Conservation (phyloP, 306 rosid species). For the Gillenia trifoliata region DNA sequence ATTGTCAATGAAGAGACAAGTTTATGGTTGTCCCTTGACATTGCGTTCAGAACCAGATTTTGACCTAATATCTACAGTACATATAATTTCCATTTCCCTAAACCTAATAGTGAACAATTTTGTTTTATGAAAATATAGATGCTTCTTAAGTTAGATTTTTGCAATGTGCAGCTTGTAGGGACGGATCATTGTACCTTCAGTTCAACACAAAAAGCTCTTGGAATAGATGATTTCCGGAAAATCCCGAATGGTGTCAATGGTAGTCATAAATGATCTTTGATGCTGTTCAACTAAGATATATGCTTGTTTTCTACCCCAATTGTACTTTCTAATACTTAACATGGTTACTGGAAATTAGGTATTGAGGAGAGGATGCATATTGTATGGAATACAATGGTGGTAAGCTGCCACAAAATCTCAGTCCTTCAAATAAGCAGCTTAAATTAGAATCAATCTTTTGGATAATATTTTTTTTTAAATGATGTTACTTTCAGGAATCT, state of each 20-base stretch:
- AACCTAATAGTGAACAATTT: not conserved
- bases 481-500: conserved; percentile 54
- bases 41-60: not conserved
- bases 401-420: conserved; percentile 36
- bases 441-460: conserved; percentile 7
- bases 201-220: conserved; percentile 82
- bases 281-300: not conserved
- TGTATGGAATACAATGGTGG: conserved; percentile 95
- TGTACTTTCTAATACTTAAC: conserved; percentile 15
- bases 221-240: conserved; percentile 81
- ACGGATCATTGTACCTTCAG: conserved; percentile 84
- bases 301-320: not conserved
- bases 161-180: conserved; percentile 79
- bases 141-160: conserved; percentile 1
- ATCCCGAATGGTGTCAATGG: conserved; percentile 98
- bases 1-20: not conserved
- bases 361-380: conserved; percentile 95
- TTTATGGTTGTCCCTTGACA: not conserved
- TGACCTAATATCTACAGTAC: not conserved
- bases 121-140: not conserved
- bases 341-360: conserved; percentile 45
- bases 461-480: not conserved
- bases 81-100: not conserved
- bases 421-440: conserved; percentile 12
- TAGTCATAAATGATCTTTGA: conserved; percentile 28